Base-by-base conservation (phyloP, 805 yeast genomes). In the Priceomyces castillae region DNA sequence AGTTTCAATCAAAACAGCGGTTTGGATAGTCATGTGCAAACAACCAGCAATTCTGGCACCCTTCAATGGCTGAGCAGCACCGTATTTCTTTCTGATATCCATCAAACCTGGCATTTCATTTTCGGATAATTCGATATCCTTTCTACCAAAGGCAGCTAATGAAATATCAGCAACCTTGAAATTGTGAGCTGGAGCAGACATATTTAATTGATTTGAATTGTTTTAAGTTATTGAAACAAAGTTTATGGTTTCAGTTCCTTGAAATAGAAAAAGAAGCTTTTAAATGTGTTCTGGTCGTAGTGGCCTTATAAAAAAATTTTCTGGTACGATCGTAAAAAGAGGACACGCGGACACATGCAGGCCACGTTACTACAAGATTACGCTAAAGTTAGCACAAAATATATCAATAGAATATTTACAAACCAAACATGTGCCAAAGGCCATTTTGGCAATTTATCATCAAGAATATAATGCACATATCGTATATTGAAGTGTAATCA, bases 11-110 rank as follows among this genome's bases (percentile, higher is more conserved):
- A 92, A 81, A 55, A 92, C 98, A 59, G 98, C 99, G 63, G 99
- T 94, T 79, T 92, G 99, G 65, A 94, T 86, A 72, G 99, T 92
- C 98, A 94, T 94, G 80, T 92, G 99, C 69, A 92, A 80, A 80
- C 99, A 92, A 67, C 98, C 99, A 55, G 98, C 98, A 64, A 92
- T 83, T 78, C 97, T 85, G 57, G 99, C 98, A 62, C 98, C 99
- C 74, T 87, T 86, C 73, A 92, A 84, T 56, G 98, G 98, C 77
- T 92, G 97, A 50, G 81, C 82, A 40, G 77, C 75, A 59, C 95
- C 97, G 78, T 90, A 94, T 73, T 84, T 82, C 71, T 78, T 80
- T 78, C 99, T 87, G 77, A 90, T 92, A 76, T 90, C 86, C 95
- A 94, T 92, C 68, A 92, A 81, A 82, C 99, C 97, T 59, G 97